These are phyloP conservation scores for Spergularia marina DNA, from an alignment of 148 eudicot genomes.

Conservation along the genomic window DNA sequence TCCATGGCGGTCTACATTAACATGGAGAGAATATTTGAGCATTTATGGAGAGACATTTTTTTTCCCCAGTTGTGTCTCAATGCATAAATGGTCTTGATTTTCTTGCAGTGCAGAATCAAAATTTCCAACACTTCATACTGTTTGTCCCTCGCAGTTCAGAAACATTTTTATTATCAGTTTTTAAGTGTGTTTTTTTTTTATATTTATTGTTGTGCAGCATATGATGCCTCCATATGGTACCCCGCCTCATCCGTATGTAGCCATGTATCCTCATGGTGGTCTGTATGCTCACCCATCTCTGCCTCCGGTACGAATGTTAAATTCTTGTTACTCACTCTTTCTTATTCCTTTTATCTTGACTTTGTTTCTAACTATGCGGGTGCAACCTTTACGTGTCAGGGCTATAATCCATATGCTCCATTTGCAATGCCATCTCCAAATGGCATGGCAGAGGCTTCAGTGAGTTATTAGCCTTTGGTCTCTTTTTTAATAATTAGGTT, in stretches of 20 bases:
- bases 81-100: neutral
- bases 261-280: constrained; percentile 99
- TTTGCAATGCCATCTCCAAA: constrained; percentile 87
- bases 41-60: neutral
- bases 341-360: neutral
- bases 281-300: constrained; percentile 93
- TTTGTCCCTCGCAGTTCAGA: neutral
- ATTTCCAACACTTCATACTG: neutral
- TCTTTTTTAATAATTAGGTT: neutral
- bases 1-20: neutral
- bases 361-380: neutral
- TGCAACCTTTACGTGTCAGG: constrained; percentile 38
- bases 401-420: constrained; percentile 92
- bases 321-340: neutral
- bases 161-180: neutral
- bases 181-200: constrained; percentile 14
- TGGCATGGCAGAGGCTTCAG: constrained; percentile 85
- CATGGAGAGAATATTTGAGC: neutral
- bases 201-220: constrained; percentile 49
- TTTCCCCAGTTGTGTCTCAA: neutral
- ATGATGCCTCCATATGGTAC: constrained; percentile 98
- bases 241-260: constrained; percentile 97
- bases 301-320: constrained; percentile 69
- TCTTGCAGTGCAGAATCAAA: neutral
- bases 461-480: constrained; percentile 39